A percentile compares a stretch with the other conserved stretches of the same genome.
Evolutionary conservation across 2,329 filamentous ascomycete genomes (phyloP).

Genomic region (Nemania abortiva): DNA sequence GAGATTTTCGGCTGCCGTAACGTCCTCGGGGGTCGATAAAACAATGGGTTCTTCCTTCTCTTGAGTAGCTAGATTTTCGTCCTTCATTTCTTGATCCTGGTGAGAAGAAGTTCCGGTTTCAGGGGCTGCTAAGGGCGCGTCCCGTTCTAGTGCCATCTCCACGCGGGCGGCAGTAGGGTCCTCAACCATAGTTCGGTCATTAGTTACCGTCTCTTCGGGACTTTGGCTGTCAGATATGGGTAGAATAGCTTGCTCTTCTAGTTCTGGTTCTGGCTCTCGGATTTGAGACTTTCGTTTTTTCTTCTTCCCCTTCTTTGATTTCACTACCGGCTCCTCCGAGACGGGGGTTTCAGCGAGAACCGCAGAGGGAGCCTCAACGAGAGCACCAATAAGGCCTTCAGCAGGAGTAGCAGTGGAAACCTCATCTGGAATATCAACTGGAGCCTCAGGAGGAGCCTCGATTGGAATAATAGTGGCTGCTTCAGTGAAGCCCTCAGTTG

Average conservation of each 20-base stretch:
- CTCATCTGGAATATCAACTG: neutral
- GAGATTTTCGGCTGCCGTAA: conserved; percentile 1
- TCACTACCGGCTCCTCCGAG: conserved; percentile 4
- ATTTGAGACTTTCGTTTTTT: conserved; percentile 42
- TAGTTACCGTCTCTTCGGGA: neutral
- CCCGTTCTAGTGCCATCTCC: conserved; percentile 21
- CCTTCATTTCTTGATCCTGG: conserved; percentile 49
- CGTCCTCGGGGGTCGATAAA: neutral
- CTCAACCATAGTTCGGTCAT: conserved; percentile 5
- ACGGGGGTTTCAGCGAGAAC: neutral
- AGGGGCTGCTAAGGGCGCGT: conserved; percentile 20
- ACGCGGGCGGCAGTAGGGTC: neutral
- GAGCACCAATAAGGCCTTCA: neutral
- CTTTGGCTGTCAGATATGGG: conserved; percentile 8
- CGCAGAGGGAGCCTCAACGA: neutral
- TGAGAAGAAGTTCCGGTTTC: conserved; percentile 42
- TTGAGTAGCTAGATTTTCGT: conserved; percentile 40
- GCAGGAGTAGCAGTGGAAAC: neutral
- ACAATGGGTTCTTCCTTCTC: conserved; percentile 30
- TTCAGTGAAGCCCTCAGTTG: neutral
- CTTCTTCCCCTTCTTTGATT: conserved; percentile 42
- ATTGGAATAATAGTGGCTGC: too few species aligned
- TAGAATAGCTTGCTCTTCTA: conserved; percentile 22
- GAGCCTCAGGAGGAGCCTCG: neutral
- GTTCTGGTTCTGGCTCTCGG: conserved; percentile 28